phyloP scores from a whole-genome alignment of 768 basidiomycete genomes.

The Pseudohyphozyma bogoriensis region DNA sequence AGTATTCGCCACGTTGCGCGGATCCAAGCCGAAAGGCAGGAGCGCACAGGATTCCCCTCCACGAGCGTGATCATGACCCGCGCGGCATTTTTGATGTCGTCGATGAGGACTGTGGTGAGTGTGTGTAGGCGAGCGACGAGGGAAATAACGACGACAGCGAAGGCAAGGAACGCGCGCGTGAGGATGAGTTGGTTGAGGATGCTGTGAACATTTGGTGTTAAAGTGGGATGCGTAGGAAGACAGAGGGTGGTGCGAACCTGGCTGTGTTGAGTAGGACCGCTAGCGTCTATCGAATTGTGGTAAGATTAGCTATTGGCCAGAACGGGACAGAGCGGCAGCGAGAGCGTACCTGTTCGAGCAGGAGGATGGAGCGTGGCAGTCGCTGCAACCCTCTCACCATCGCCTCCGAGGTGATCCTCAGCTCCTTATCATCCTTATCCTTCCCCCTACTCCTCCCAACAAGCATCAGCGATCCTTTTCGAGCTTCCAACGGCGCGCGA shows the following conservation, averaged over 20 bases:
- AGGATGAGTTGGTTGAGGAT: slow-evolving; percentile 27
- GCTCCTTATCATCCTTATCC: slow-evolving; percentile 13
- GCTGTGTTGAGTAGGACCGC: slow-evolving; percentile 13
- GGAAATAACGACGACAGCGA: slow-evolving; percentile 19
- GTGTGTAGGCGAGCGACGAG: slow-evolving; percentile 18
- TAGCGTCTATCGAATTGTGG: slow-evolving; percentile 1
- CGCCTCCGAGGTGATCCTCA: not conserved
- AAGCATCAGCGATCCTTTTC: not conserved
- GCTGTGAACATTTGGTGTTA: not conserved
- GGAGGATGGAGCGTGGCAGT: slow-evolving; percentile 6
- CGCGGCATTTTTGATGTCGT: slow-evolving; percentile 4
- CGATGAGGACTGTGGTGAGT: slow-evolving; percentile 6
- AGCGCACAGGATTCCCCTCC: slow-evolving; percentile 9
- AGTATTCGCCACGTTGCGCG: too few relatives aligned
- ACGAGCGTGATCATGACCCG: slow-evolving; percentile 3
- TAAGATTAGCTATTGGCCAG: too few relatives aligned
- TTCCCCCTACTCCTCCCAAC: not conserved
- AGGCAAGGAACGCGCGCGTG: slow-evolving; percentile 24
- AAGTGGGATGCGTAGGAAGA: not conserved
- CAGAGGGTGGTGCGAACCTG: not conserved
- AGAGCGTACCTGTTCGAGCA: slow-evolving; percentile 16
- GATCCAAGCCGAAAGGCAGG: not conserved
- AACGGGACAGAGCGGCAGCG: not conserved
- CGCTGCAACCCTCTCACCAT: not conserved
- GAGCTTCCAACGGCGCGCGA: not conserved